Percentiles rank a stretch among this genome's conserved stretches.
phyloP scores from a whole-genome alignment of 2,329 filamentous ascomycete species.

The Colletotrichum aenigma region DNA sequence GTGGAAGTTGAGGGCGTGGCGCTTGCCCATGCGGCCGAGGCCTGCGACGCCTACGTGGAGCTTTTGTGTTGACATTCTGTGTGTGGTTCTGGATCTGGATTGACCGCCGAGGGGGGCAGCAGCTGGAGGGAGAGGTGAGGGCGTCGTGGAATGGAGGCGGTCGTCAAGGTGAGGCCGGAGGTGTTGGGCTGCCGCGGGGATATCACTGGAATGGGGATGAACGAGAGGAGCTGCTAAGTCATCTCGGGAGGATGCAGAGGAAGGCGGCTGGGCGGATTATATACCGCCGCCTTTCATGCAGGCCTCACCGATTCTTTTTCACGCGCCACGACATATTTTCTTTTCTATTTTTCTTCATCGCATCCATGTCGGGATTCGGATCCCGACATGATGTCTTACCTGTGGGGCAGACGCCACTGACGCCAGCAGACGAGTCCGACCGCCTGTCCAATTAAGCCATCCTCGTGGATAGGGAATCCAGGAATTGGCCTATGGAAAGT shows the following conservation, averaged over 20 bases:
- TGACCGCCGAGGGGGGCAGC: neutral
- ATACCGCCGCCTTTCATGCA: neutral
- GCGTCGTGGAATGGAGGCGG: neutral
- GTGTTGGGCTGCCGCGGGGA: neutral
- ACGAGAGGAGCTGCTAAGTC: neutral
- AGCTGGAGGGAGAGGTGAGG: neutral
- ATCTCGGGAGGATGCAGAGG: neutral
- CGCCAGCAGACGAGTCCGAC: neutral
- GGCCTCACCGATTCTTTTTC: neutral
- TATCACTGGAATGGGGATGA: neutral
- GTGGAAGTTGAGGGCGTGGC: constrained; percentile 54
- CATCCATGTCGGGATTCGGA: neutral
- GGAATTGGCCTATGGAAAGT: neutral
- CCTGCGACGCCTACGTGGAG: constrained; percentile 51
- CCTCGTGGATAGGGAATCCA: neutral
- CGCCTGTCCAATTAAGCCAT: neutral
- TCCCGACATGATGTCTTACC: neutral
- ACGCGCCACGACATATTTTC: neutral
- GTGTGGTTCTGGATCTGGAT: neutral
- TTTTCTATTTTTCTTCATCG: neutral
- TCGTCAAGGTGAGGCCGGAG: neutral
- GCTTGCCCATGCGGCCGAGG: constrained; percentile 57
- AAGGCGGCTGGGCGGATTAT: neutral
- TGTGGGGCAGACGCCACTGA: constrained; percentile 1
- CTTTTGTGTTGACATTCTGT: constrained; percentile 26